Evolutionary conservation across 2,329 filamentous ascomycete species (phyloP), one percentile per base, ranked within the genome.

Genomic region (Aureobasidium sp.): DNA sequence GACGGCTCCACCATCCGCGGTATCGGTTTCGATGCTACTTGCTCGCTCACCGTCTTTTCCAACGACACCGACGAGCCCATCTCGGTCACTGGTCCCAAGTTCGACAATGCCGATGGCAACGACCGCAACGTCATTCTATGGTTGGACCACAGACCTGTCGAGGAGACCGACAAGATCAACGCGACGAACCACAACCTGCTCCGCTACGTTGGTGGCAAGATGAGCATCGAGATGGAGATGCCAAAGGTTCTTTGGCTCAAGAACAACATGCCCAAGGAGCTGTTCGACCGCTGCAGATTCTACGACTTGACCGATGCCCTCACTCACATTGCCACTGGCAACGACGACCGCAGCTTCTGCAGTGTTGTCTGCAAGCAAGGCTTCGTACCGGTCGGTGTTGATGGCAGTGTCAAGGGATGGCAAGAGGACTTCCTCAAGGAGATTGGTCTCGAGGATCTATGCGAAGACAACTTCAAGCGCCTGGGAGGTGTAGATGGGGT

Each of bases 201-300:
- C 62, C 88, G 91, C 69, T 99, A 99, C 71, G 94, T 99, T 19
- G 94, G 94, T 67, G 94, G 94, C 64, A 93, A 88, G 73, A 99
- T 99, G 94, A 96, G 90, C 72, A 93, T 96, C 65, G 94, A 99
- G 79, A 99, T 99, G 94, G 94, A 99, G 74, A 95, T 99, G 60
- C 94, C 94, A 65, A 99, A 99, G 77, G 90, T 96, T 1, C 81
- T 97, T 61, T 99, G 94, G 94, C 81, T 99, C 71, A 97, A 97
- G 82, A 96, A 96, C 75, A 84, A 97, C 76, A 97, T 99, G 94
- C 88, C 94, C 2, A 81, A 88, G 60, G 89, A 96, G 68, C 79
- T 94, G 17, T 99, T 97, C 69, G 86, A 87, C 60, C 85, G 87
- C 64, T 96, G 92, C 84, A 96, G 96, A 75, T 99, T 99, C 72